These are phyloP conservation scores for Pterulicium gracile DNA, from an alignment of 1,284 basidiomycete genomes.

Conservation along the genomic window DNA sequence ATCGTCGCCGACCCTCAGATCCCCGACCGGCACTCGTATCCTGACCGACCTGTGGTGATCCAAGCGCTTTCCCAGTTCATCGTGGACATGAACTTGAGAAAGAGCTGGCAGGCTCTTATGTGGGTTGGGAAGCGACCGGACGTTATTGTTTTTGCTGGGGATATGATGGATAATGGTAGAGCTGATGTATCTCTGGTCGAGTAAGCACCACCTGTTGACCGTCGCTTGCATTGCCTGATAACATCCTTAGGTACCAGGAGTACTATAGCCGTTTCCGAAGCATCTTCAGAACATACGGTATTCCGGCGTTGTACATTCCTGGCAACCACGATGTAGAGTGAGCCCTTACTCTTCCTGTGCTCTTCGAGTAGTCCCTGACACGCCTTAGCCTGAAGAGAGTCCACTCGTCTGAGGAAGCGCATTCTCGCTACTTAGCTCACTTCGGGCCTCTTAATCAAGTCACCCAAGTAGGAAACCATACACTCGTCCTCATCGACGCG, in stretches of 20 bases:
- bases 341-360: constrained; percentile 14
- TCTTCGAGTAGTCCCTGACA: neutral
- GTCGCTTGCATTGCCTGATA: constrained; percentile 11
- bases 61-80: constrained; percentile 46
- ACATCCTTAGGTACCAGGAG: constrained; percentile 40
- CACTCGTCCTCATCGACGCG: constrained; percentile 60
- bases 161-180: constrained; percentile 67
- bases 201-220: constrained; percentile 33
- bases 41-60: constrained; percentile 33
- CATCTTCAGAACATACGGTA: constrained; percentile 40
- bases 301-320: constrained; percentile 50
- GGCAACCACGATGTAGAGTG: constrained; percentile 83
- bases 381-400: neutral
- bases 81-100: constrained; percentile 67
- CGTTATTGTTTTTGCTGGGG: constrained; percentile 71
- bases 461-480: constrained; percentile 51
- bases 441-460: constrained; percentile 49
- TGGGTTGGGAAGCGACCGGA: constrained; percentile 29
- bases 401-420: constrained; percentile 33
- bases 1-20: constrained; percentile 80
- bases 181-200: constrained; percentile 44
- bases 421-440: constrained; percentile 28
- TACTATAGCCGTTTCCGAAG: constrained; percentile 51
- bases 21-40: constrained; percentile 55
- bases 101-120: constrained; percentile 67